Evolutionary conservation across 1,139 yeast genomes (phyloP).

Genomic region (Blastobotrys raffinosifermentans): DNA sequence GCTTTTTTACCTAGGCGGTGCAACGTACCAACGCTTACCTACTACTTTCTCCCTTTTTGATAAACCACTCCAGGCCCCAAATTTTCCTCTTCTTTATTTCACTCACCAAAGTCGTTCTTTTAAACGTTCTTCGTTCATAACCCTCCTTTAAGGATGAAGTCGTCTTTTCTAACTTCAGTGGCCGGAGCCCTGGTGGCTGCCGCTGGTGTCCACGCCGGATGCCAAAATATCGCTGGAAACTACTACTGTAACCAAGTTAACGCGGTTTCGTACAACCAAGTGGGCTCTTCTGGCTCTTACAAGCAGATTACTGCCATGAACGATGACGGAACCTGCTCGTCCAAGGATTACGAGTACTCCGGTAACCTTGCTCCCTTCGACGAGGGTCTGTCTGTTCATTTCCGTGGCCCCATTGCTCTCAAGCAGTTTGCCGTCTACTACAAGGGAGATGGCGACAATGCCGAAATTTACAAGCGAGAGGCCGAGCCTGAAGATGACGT

Average conservation of each 20-base stretch:
- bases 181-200: conserved; percentile 15
- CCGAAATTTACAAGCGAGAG: conserved; percentile 34
- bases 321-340: conserved; percentile 50
- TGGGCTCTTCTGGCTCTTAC: conserved; percentile 81
- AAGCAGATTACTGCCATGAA: conserved; percentile 67
- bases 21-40: not conserved
- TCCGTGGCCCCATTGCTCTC: conserved; percentile 85
- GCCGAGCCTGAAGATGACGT: conserved; percentile 9
- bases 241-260: conserved; percentile 70
- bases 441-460: conserved; percentile 32
- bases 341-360: conserved; percentile 48
- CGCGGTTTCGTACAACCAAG: conserved; percentile 61
- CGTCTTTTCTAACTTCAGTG: conserved; percentile 9
- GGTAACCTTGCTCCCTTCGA: conserved; percentile 79
- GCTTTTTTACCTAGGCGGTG: too few species aligned
- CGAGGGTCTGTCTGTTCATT: conserved; percentile 87
- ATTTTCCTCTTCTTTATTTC: too few species aligned
- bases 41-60: conserved; percentile 2
- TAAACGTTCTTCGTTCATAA: not conserved
- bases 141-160: conserved; percentile 10
- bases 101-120: too few species aligned
- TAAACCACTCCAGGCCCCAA: conserved; percentile 1
- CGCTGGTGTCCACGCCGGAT: conserved; percentile 18
- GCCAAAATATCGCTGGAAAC: conserved; percentile 49
- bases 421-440: conserved; percentile 70